Evolutionary conservation across 1,139 yeast species (phyloP), one percentile per base, ranked within the genome.

Genomic region (Scheffersomyces quercinus): DNA sequence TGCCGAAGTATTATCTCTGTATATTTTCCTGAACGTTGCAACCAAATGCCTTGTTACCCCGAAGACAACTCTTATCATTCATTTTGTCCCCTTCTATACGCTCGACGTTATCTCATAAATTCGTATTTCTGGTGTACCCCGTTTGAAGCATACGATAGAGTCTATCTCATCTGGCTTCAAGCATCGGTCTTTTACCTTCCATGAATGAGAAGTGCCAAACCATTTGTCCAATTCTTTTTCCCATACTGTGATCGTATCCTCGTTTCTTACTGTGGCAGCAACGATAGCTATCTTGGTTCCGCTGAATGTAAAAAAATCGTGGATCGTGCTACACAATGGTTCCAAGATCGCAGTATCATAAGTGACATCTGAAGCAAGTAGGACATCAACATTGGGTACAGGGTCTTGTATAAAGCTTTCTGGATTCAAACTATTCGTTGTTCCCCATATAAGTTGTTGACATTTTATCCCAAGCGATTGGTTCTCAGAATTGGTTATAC

Each of bases 321-420:
- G 49, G 1, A 89, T 60, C 9, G 86, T 77, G 3, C 58, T 49
- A 3, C 82, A 74, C 38, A 90, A 68, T n/a, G 65, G 65, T 0
- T 81, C 81, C n/a, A 87, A 72, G 2, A 82, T 70, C 3, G 77
- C 67, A 1, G 79, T 62, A 57, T 91, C 97, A 62, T 88, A 91
- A 0, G 97, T 88, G 28, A 90, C 88, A 60, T 89, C 97, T 0
- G 96, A 93, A 0, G 91, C 97, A 3, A 89, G 60, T 0, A 87
- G 62, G 1, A 80, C 62, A 53, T 82, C 81, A 10, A 69, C 60
- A 4, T 53, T 52, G 0, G 60, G 59, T 5, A 56, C 49, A 13
- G 40, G 50, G 3, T n/a, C 36, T 48, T 11, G 79, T 68, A 13
- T 35, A 37, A 65, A 56, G 0, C 49, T 47, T 40, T 76, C 79